Conservation (phyloP, 2,329 filamentous ascomycete genomes). For the Colletotrichum liaoningense region DNA sequence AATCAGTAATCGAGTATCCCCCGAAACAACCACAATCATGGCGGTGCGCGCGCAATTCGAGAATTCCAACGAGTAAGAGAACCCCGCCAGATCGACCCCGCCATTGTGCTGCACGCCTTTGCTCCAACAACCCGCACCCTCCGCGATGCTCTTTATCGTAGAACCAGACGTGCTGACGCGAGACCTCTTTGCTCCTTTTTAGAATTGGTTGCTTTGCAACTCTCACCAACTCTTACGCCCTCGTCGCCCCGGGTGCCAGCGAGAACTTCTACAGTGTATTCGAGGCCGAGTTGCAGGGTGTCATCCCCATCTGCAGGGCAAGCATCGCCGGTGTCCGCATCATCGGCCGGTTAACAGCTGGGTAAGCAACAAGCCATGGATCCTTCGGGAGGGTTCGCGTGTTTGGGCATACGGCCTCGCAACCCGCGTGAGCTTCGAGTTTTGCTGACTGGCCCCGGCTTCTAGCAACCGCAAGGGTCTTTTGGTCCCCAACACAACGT, state of each 20-base stretch:
- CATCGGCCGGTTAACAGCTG: constrained; percentile 93
- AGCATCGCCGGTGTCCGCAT: constrained; percentile 98
- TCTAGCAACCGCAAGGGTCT: constrained; percentile 92
- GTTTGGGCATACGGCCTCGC: not conserved
- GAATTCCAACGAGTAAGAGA: constrained; percentile 86
- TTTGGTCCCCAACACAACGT: constrained; percentile 93
- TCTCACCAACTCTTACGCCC: constrained; percentile 95
- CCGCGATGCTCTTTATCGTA: constrained; percentile 16
- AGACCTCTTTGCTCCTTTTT: constrained; percentile 21
- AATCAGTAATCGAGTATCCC: constrained; percentile 3
- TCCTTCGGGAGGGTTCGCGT: not conserved
- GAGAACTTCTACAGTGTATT: constrained; percentile 99
- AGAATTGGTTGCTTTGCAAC: constrained; percentile 97
- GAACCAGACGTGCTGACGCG: constrained; percentile 37
- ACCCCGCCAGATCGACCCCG: constrained; percentile 42
- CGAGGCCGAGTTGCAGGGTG: constrained; percentile 96
- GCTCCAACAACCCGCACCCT: constrained; percentile 17
- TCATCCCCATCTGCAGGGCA: constrained; percentile 95
- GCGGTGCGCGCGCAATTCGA: constrained; percentile 82
- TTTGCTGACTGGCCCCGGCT: constrained; percentile 27
- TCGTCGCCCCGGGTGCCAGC: constrained; percentile 93
- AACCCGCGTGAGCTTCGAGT: not conserved
- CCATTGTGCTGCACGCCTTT: constrained; percentile 34
- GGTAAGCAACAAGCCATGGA: constrained; percentile 60
- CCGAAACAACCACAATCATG: constrained; percentile 56